A percentile compares a stretch with the other conserved stretches of the same genome.
Conservation (phyloP, 371 early-diverging fungal species). For the Mortierella sp. region DNA sequence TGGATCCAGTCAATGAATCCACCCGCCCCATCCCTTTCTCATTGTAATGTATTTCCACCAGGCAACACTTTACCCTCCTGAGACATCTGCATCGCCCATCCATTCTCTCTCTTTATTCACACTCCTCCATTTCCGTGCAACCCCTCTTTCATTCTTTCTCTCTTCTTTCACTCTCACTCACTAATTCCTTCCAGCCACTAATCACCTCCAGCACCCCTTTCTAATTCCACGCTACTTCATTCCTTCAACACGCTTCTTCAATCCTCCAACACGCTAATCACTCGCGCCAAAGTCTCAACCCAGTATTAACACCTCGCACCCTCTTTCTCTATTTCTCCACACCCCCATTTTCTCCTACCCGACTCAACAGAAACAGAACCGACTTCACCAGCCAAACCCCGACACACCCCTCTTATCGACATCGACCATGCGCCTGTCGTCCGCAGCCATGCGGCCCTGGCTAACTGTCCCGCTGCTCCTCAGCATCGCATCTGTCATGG, state of each 20-base stretch:
- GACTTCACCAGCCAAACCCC: not conserved
- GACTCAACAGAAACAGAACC: conserved; percentile 3
- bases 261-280: not conserved
- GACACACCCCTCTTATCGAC: not conserved
- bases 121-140: not conserved
- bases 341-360: not conserved
- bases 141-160: not conserved
- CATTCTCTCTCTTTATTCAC: not conserved
- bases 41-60: no score
- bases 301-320: not conserved
- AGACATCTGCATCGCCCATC: conserved; percentile 6
- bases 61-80: not conserved
- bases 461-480: conserved; percentile 5
- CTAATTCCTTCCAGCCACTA: conserved; percentile 1
- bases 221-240: not conserved
- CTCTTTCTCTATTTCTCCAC: not conserved
- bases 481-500: conserved; percentile 10
- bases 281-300: not conserved
- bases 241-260: not conserved
- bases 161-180: not conserved
- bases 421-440: conserved; percentile 12
- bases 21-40: not conserved
- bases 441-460: conserved; percentile 1
- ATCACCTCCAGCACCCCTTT: not conserved
- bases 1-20: no score